These are phyloP conservation scores for Lecanoromycetidae sp. DNA, from an alignment of 2,329 filamentous ascomycete genomes.

Conservation along the genomic window DNA sequence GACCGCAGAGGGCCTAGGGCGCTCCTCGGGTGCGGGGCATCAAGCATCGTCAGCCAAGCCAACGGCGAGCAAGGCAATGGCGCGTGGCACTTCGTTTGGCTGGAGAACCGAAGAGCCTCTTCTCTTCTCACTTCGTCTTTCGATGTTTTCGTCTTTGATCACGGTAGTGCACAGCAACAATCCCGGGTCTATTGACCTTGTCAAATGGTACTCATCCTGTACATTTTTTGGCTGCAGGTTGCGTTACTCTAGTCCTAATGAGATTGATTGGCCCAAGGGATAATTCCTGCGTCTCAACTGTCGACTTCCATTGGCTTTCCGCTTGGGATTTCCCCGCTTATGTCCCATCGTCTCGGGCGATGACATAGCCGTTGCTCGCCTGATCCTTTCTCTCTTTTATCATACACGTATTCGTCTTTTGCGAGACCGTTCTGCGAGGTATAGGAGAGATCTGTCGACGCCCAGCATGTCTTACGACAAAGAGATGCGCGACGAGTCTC, in stretches of 20 bases:
- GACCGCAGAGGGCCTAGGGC: not conserved
- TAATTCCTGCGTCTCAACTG: not conserved
- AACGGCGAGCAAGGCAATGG: not conserved
- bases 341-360: not conserved
- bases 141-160: not conserved
- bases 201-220: not conserved
- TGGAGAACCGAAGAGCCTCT: not conserved
- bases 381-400: not conserved
- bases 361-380: not conserved
- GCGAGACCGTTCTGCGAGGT: not conserved
- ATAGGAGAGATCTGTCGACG: not conserved
- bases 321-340: constrained; percentile 3
- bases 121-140: not conserved
- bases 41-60: not conserved
- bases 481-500: constrained; percentile 6
- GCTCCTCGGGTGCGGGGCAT: no score
- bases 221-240: not conserved
- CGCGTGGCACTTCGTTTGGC: not conserved
- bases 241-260: not conserved
- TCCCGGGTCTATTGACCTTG: not conserved
- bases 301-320: not conserved
- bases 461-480: constrained; percentile 1
- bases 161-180: not conserved
- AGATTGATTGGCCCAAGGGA: not conserved
- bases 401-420: not conserved